A percentile compares a stretch with the other conserved stretches of the same genome.
Evolutionary conservation across 2,329 filamentous ascomycete species (phyloP).

Genomic region (Ophiostoma himal-ulmi): DNA sequence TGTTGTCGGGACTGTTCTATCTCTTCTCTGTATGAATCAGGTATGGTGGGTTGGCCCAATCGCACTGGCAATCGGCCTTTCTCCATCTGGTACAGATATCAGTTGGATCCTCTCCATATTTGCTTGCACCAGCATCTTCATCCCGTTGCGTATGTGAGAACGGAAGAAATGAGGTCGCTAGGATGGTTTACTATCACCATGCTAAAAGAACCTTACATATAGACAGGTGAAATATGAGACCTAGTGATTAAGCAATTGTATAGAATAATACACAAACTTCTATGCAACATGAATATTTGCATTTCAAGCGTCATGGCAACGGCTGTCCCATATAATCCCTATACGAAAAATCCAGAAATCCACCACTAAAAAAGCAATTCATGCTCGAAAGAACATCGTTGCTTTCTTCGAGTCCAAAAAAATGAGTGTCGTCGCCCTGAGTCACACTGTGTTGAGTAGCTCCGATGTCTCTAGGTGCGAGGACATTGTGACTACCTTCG

Average conservation of each 20-base stretch:
- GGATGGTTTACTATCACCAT: not conserved
- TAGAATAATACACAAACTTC: not conserved
- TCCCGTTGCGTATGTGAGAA: not conserved
- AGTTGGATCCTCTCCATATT: not conserved
- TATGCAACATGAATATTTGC: not conserved
- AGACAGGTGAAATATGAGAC: not conserved
- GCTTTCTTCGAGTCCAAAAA: slow-evolving; percentile 9
- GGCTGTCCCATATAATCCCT: slow-evolving; percentile 11
- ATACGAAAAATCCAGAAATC: slow-evolving; percentile 10
- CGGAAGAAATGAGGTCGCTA: not conserved
- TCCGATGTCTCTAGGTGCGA: not conserved
- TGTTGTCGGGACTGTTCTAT: not conserved
- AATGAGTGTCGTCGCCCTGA: not conserved
- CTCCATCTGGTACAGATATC: not conserved
- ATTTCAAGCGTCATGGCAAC: not conserved
- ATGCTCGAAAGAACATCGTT: slow-evolving; percentile 2
- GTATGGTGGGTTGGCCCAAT: slow-evolving; percentile 14
- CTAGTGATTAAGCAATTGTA: not conserved
- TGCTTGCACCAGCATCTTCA: not conserved
- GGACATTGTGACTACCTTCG: not conserved
- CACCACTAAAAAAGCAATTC: slow-evolving; percentile 12
- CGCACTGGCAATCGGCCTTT: slow-evolving; percentile 1
- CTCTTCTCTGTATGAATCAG: slow-evolving; percentile 11
- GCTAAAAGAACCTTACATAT: not conserved
- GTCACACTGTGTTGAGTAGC: not conserved